A percentile compares a stretch with the other conserved stretches of the same genome.
These are phyloP conservation scores for Elsinoe ampelina DNA, from an alignment of 2,329 filamentous ascomycete species.

Conservation along the genomic window DNA sequence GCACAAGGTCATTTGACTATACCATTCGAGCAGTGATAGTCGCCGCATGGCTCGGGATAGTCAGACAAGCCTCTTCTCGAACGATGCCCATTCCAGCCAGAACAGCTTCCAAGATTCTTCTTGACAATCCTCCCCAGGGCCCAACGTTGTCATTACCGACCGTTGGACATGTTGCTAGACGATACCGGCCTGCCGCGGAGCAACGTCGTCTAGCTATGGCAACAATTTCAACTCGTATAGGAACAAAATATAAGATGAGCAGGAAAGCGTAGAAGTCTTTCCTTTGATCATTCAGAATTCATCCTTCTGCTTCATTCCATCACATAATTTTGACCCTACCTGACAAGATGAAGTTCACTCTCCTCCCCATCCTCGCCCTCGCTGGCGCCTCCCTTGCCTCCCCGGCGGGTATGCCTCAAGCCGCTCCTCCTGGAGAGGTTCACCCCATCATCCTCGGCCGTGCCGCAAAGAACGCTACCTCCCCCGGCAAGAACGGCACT, in stretches of 20 bases:
- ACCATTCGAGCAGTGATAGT: background rate
- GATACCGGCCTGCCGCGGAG: background rate
- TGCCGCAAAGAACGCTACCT: conserved; percentile 3
- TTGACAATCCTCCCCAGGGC: background rate
- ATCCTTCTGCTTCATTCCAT: background rate
- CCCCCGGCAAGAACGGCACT: background rate
- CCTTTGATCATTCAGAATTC: background rate
- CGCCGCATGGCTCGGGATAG: background rate
- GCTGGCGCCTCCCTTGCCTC: background rate
- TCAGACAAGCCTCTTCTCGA: conserved; percentile 9
- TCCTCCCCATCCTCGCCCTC: conserved; percentile 2
- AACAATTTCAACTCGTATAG: conserved; percentile 1
- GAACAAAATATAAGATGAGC: background rate
- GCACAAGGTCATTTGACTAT: background rate
- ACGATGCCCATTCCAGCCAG: background rate
- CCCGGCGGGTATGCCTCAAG: conserved; percentile 1
- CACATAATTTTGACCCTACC: background rate
- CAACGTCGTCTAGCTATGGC: conserved; percentile 4
- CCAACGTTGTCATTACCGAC: conserved; percentile 5
- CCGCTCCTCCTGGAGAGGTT: conserved; percentile 6
- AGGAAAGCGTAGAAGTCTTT: background rate
- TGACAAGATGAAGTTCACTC: conserved; percentile 11
- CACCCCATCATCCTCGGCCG: conserved; percentile 1
- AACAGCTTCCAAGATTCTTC: background rate
- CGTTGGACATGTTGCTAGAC: background rate